A percentile compares a stretch with the other conserved stretches of the same genome.
Conservation (phyloP, 768 basidiomycete species). For the Megacollybia marginata region DNA sequence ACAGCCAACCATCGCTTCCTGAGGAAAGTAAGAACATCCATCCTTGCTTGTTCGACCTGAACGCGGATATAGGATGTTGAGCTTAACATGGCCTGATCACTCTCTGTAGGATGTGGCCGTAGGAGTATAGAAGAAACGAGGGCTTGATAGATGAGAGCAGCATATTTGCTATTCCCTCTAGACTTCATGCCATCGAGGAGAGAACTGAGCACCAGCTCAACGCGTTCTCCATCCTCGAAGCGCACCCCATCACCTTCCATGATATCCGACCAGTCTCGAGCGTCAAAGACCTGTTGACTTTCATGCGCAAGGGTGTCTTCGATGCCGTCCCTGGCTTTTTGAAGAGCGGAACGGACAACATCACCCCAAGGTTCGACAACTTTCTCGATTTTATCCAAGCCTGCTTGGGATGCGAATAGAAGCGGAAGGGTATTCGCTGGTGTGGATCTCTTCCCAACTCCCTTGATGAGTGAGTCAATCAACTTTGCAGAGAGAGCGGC, state of each 20-base stretch:
- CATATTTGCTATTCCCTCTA: conserved; percentile 43
- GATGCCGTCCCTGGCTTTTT: conserved; percentile 31
- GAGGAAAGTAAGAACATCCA: conserved; percentile 68
- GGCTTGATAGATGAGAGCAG: conserved; percentile 73
- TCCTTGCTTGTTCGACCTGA: conserved; percentile 24
- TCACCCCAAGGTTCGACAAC: conserved; percentile 71
- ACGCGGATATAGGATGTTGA: conserved; percentile 64
- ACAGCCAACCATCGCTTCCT: conserved; percentile 72
- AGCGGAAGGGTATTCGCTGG: conserved; percentile 62
- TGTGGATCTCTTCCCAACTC: conserved; percentile 62
- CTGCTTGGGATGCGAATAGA: conserved; percentile 59
- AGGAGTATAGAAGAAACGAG: conserved; percentile 1
- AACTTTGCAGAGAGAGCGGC: conserved; percentile 58
- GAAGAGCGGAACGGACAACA: conserved; percentile 27
- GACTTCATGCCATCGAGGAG: conserved; percentile 44
- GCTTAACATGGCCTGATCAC: conserved; percentile 53
- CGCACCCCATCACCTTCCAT: conserved; percentile 66
- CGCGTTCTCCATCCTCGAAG: conserved; percentile 73
- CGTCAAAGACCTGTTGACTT: conserved; percentile 58
- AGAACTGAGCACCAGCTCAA: conserved; percentile 69
- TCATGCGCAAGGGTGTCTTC: conserved; percentile 44
- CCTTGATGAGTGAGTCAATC: conserved; percentile 63
- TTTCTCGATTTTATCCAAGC: conserved; percentile 43
- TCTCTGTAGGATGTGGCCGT: conserved; percentile 53
- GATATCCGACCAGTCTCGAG: conserved; percentile 66